These are phyloP conservation scores for Dictyostelium purpureum DNA, from an alignment of 78 protist species.

Conservation along the genomic window DNA sequence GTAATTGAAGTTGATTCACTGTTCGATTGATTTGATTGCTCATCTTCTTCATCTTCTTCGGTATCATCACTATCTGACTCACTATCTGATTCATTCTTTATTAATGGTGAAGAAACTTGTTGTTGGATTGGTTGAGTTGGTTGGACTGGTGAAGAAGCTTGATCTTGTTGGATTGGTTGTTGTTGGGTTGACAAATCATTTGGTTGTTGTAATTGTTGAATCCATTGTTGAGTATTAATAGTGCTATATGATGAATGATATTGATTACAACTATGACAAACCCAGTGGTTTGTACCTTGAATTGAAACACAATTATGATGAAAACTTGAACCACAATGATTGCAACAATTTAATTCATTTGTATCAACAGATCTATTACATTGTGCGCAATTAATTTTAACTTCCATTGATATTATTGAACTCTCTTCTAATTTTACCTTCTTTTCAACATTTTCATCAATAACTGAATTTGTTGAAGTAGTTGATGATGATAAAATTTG, in stretches of 20 bases:
- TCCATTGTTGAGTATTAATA: background rate
- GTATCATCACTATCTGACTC: conserved; percentile 13
- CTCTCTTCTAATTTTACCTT: too few species aligned
- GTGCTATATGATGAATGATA: background rate
- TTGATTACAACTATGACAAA: background rate
- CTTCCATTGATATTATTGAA: too few species aligned
- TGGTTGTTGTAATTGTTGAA: conserved; percentile 34
- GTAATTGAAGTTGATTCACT: background rate
- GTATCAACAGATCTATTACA: background rate
- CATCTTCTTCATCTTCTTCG: conserved; percentile 38
- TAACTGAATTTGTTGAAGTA: too few species aligned
- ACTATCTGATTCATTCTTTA: background rate
- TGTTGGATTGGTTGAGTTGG: background rate
- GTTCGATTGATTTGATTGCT: background rate
- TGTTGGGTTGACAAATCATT: background rate
- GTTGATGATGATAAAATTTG: too few species aligned
- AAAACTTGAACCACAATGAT: too few species aligned
- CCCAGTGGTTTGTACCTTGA: background rate
- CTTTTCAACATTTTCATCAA: background rate
- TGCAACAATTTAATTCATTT: background rate
- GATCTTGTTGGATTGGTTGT: background rate
- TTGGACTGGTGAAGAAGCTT: background rate
- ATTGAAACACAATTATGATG: background rate
- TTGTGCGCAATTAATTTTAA: background rate
- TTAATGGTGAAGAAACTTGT: background rate